Evolutionary conservation across 208 protist species (phyloP), one percentile per base, ranked within the genome.

Genomic region (Entamoeba dispar): DNA sequence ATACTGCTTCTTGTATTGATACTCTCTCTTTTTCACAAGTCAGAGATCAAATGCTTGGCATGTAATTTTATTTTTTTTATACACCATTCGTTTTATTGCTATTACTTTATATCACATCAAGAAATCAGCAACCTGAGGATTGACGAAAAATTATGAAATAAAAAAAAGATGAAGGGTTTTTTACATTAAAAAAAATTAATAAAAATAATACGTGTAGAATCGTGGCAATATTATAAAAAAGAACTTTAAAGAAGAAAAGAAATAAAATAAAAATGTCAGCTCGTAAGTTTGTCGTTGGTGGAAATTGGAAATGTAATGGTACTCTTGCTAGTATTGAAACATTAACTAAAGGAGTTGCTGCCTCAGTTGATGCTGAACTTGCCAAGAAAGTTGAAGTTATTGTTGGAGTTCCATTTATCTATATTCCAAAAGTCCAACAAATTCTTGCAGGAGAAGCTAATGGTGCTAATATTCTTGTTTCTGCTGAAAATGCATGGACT

Each of bases 281-380:
- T 12, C 93, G 94, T 86, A 94, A 90, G 2, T 91, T 93, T n/a
- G 8, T 93, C 31, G n/a, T 95, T 92, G 94, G 94, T 92, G 94
- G 94, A 50, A 95, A 95, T 55, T 95, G 93, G 93, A 95, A 95
- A 77, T 95, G 92, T 57, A 94, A 93, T n/a, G 94, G 94, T 50
- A 93, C 93, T 73, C 19, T 73, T 14, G 49, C 94, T 22, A 69
- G 27, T 52, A 93, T 93, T 50, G 34, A 92, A 43, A 47, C 43
- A 0, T 91, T 91, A 49, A 77, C 92, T 27, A 91, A 93, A 55
- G 92, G 31, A 31, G 19, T 93, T 47, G 93, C 92, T 14, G 91
- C 38, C 0, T 51, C 49, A 49, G 38, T 43, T 52, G 61, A 94
- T 93, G 55, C 49, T 22, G 15, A 51, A 19, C 7, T 10, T 50